A percentile compares a stretch with the other conserved stretches of the same genome.
Conservation (phyloP, 306 rosid genomes). For the Datisca glomerata region DNA sequence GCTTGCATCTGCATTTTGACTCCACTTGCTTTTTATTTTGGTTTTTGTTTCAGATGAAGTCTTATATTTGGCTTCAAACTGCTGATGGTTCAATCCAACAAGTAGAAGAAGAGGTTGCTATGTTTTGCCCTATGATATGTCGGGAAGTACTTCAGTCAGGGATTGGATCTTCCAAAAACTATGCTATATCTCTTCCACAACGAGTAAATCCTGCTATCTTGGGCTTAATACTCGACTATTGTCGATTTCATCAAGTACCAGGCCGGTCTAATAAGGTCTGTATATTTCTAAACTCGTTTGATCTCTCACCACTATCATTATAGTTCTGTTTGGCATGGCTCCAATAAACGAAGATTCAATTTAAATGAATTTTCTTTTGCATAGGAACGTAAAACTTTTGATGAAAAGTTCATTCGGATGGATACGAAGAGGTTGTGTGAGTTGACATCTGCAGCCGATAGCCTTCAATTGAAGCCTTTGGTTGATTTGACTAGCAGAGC, state of each 20-base stretch:
- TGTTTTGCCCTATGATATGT: slow-evolving; percentile 90
- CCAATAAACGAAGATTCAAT: slow-evolving; percentile 16
- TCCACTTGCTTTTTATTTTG: slow-evolving; percentile 17
- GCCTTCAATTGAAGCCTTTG: slow-evolving; percentile 84
- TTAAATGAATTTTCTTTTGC: slow-evolving; percentile 20
- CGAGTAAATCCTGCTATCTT: slow-evolving; percentile 69
- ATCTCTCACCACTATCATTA: slow-evolving; percentile 3
- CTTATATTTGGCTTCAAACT: slow-evolving; percentile 85
- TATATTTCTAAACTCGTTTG: slow-evolving; percentile 4
- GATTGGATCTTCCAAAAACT: slow-evolving; percentile 75
- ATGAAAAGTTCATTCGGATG: slow-evolving; percentile 64
- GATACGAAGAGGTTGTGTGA: slow-evolving; percentile 76
- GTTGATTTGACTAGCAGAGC: slow-evolving; percentile 87
- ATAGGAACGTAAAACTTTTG: slow-evolving; percentile 65
- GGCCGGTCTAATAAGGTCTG: slow-evolving; percentile 80
- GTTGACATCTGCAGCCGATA: slow-evolving; percentile 81
- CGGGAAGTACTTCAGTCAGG: slow-evolving; percentile 69
- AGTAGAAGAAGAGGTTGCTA: slow-evolving; percentile 87
- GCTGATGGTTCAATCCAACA: slow-evolving; percentile 82
- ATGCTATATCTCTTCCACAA: slow-evolving; percentile 81
- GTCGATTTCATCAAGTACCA: slow-evolving; percentile 73
- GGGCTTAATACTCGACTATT: slow-evolving; percentile 75
- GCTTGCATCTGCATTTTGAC: slow-evolving; percentile 8
- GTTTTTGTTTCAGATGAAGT: slow-evolving; percentile 56
- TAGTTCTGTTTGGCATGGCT: slow-evolving; percentile 6